phyloP scores from a whole-genome alignment of 371 early-diverging fungal genomes.

The Capniomyces stellatus region DNA sequence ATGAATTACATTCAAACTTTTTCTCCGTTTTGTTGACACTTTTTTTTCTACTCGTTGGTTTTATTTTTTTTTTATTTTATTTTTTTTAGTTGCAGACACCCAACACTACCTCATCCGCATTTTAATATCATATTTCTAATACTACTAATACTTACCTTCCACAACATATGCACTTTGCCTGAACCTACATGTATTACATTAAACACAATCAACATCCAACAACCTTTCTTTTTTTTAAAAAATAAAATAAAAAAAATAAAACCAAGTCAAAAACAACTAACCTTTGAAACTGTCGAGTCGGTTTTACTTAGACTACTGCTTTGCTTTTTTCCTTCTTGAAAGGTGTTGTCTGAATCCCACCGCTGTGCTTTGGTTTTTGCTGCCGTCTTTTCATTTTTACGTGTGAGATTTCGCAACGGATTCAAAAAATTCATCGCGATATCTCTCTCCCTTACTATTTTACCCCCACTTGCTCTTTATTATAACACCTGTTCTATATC shows the following conservation, averaged over 20 bases:
- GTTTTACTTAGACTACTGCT: no score
- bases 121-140: background rate
- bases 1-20: slow-evolving; percentile 77
- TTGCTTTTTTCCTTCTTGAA: background rate
- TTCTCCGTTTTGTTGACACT: slow-evolving; percentile 44
- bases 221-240: no score
- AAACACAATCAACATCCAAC: no score
- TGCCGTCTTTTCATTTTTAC: background rate
- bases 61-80: background rate
- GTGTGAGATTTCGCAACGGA: background rate
- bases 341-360: background rate
- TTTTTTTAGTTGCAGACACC: background rate
- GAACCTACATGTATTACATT: background rate
- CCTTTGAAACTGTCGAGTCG: no score
- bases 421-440: background rate
- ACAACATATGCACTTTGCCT: slow-evolving; percentile 34
- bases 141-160: slow-evolving; percentile 8
- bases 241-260: no score
- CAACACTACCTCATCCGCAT: background rate
- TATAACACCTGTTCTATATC: no score
- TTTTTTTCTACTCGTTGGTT: slow-evolving; percentile 30
- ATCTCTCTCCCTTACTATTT: no score
- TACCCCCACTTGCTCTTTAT: no score
- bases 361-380: background rate
- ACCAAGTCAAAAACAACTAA: no score